phyloP scores from a whole-genome alignment of 2,329 filamentous ascomycete species.

The Nothophoma quercina region DNA sequence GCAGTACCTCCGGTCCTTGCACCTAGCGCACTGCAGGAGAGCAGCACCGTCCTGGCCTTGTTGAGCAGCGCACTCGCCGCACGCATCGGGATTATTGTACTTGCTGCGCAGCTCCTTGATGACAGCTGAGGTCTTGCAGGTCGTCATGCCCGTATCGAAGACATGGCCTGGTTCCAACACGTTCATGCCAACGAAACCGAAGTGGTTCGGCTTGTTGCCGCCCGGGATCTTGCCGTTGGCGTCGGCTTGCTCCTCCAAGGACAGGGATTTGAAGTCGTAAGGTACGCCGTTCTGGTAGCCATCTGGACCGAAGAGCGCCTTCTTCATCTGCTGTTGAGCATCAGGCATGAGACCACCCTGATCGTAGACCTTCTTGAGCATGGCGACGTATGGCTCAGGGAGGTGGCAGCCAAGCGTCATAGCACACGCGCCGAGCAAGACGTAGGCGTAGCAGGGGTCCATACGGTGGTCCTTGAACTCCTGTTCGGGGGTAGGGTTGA shows the following conservation, averaged over 20 bases:
- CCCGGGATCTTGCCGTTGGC: not conserved
- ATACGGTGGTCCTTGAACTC: conserved; percentile 5
- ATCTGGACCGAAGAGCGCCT: conserved; percentile 28
- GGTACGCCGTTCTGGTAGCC: conserved; percentile 24
- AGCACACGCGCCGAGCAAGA: conserved; percentile 29
- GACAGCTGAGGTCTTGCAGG: conserved; percentile 17
- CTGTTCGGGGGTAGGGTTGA: conserved; percentile 2
- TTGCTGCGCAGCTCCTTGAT: conserved; percentile 30
- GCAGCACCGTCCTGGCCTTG: not conserved
- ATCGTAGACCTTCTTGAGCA: conserved; percentile 30
- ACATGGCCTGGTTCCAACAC: conserved; percentile 20
- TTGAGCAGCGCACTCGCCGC: conserved; percentile 22
- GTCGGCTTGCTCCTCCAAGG: conserved; percentile 10
- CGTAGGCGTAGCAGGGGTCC: conserved; percentile 28
- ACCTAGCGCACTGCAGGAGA: conserved; percentile 36
- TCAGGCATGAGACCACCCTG: conserved; percentile 24
- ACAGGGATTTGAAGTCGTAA: conserved; percentile 31
- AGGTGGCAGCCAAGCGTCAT: conserved; percentile 29
- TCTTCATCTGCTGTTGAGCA: conserved; percentile 26
- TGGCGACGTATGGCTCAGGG: conserved; percentile 12
- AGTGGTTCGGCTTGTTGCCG: not conserved
- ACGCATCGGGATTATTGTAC: conserved; percentile 20
- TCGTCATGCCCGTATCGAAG: conserved; percentile 24
- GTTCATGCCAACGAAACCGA: conserved; percentile 21
- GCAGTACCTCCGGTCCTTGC: conserved; percentile 41